phyloP scores from a whole-genome alignment of 1,139 yeast species.

The Yamadazyma aaseri region DNA sequence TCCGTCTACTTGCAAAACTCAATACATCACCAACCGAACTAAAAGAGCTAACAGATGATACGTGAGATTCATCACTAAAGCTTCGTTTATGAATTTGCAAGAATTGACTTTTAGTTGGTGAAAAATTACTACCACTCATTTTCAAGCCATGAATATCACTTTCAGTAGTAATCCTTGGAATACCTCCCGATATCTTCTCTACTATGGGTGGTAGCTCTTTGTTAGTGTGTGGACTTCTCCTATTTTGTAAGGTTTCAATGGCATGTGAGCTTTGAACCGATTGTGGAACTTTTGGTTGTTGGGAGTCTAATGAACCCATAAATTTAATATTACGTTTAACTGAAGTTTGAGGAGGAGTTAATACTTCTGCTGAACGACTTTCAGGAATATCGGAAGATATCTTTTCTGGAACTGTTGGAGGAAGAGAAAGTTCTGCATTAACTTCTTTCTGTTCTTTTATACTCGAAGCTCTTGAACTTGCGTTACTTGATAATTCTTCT shows the following conservation, averaged over 20 bases:
- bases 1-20: constrained; percentile 16
- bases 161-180: constrained; percentile 16
- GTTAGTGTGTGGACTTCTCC: constrained; percentile 1
- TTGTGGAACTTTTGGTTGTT: constrained; percentile 4
- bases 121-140: constrained; percentile 12
- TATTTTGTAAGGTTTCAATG: no score
- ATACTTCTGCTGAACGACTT: background rate
- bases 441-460: constrained; percentile 10
- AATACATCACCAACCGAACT: constrained; percentile 37
- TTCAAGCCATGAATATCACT: constrained; percentile 11
- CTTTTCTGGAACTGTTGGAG: background rate
- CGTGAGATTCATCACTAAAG: constrained; percentile 40
- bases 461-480: constrained; percentile 33
- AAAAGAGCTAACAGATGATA: constrained; percentile 39
- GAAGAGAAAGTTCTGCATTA: background rate
- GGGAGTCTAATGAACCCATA: constrained; percentile 1
- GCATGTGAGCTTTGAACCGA: no score
- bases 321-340: constrained; percentile 9
- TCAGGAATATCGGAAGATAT: no score
- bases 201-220: constrained; percentile 13
- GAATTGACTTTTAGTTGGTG: constrained; percentile 7
- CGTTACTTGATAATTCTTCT: constrained; percentile 37
- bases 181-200: constrained; percentile 5
- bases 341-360: constrained; percentile 4
- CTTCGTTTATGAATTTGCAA: constrained; percentile 28